Percentiles rank a stretch among this genome's conserved stretches.
phyloP scores from a whole-genome alignment of 2,329 filamentous ascomycete genomes.

The Fusarium gaditjirri region DNA sequence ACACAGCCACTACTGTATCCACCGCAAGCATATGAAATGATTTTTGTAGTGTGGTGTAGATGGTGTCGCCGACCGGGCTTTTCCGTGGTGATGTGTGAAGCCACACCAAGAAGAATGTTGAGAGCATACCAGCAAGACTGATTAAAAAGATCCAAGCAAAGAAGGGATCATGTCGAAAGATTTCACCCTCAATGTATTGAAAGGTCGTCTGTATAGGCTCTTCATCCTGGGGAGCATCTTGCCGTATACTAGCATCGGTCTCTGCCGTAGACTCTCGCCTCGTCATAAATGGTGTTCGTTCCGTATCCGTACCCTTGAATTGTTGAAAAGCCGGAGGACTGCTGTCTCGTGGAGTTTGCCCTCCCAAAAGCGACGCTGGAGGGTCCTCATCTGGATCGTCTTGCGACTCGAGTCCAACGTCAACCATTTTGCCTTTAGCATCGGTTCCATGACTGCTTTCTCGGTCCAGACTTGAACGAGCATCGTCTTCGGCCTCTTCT shows the following conservation, averaged over 20 bases:
- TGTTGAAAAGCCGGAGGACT: constrained; percentile 71
- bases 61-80: constrained; percentile 85
- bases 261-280: constrained; percentile 58
- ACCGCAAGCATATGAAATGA: constrained; percentile 91
- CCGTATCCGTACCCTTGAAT: constrained; percentile 57
- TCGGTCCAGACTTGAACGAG: constrained; percentile 48
- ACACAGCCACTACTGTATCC: constrained; percentile 89
- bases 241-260: constrained; percentile 57
- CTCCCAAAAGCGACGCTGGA: constrained; percentile 65
- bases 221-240: constrained; percentile 52
- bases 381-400: constrained; percentile 67
- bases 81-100: constrained; percentile 83
- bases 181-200: constrained; percentile 70
- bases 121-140: constrained; percentile 82
- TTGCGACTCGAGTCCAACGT: constrained; percentile 82
- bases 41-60: constrained; percentile 87
- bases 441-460: constrained; percentile 46
- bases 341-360: constrained; percentile 62
- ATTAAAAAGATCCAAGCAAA: constrained; percentile 93
- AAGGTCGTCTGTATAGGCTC: constrained; percentile 56
- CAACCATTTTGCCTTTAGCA: constrained; percentile 78
- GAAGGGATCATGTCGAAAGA: constrained; percentile 87
- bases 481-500: constrained; percentile 57
- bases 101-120: constrained; percentile 89
- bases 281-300: constrained; percentile 54